Conservation (phyloP, 1,284 basidiomycete species). For the Ganoderma lucidum region DNA sequence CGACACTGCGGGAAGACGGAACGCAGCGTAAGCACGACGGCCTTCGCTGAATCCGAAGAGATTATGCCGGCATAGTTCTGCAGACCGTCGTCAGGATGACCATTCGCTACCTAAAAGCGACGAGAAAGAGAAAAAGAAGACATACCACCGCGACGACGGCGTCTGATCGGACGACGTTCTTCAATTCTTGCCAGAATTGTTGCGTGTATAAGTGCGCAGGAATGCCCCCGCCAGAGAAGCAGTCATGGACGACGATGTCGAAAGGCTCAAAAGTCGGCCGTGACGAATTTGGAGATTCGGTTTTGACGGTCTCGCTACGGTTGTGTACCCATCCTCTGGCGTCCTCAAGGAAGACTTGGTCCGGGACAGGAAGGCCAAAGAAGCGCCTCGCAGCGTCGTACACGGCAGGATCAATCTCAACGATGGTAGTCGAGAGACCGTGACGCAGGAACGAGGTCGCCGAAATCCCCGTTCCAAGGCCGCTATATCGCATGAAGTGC, state of each 20-base stretch:
- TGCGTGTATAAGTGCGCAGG: conserved; percentile 83
- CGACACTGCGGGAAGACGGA: conserved; percentile 79
- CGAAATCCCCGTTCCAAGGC: conserved; percentile 85
- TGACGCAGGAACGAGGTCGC: conserved; percentile 78
- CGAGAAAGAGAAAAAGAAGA: conserved; percentile 25
- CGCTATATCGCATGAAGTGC: conserved; percentile 59
- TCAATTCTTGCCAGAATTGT: conserved; percentile 83
- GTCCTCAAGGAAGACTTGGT: conserved; percentile 76
- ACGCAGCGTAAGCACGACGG: conserved; percentile 75
- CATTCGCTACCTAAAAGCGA: background rate
- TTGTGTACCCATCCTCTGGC: conserved; percentile 71
- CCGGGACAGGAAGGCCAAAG: conserved; percentile 76
- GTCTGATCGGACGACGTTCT: conserved; percentile 67
- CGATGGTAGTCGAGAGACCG: conserved; percentile 71
- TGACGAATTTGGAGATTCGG: conserved; percentile 25
- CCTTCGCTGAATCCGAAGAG: conserved; percentile 66
- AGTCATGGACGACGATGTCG: conserved; percentile 89
- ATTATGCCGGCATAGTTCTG: conserved; percentile 81
- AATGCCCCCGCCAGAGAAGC: conserved; percentile 89
- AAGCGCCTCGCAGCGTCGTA: conserved; percentile 82
- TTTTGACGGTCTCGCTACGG: conserved; percentile 43
- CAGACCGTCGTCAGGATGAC: background rate
- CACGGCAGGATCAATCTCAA: conserved; percentile 90
- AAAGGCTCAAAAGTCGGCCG: conserved; percentile 48
- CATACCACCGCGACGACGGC: conserved; percentile 85